Conservation (phyloP, 805 yeast genomes). For the Suhomyces sp. region DNA sequence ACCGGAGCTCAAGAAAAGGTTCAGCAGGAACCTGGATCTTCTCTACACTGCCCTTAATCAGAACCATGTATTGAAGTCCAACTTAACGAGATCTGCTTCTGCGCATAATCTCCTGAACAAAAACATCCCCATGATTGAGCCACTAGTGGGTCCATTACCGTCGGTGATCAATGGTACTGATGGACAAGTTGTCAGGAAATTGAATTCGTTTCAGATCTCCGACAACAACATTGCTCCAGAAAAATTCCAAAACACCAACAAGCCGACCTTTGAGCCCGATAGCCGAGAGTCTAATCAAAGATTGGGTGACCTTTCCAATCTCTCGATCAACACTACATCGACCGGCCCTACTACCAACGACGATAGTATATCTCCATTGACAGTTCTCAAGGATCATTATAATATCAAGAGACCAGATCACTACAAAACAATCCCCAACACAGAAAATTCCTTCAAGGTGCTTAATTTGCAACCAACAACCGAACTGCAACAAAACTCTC, state of each 20-base stretch:
- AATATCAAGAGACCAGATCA: conserved; percentile 21
- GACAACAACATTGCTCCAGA: neutral
- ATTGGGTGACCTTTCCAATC: no score
- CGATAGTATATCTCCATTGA: conserved; percentile 26
- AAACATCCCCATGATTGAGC: conserved; percentile 11
- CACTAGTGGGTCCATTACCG: conserved; percentile 8
- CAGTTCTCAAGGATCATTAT: conserved; percentile 27
- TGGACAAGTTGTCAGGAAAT: conserved; percentile 13
- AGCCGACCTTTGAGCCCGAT: neutral
- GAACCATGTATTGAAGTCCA: conserved; percentile 11
- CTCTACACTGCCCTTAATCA: conserved; percentile 14
- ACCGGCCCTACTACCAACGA: no score
- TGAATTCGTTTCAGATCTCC: conserved; percentile 10
- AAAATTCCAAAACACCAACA: no score
- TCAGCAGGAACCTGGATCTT: conserved; percentile 8
- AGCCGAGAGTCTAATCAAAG: no score
- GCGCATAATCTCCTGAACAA: conserved; percentile 7
- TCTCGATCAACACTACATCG: no score
- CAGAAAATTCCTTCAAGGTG: conserved; percentile 21
- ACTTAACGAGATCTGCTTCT: conserved; percentile 11
- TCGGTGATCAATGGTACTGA: no score
- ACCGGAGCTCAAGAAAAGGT: conserved; percentile 1
- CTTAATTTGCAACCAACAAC: conserved; percentile 1
- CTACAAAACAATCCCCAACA: conserved; percentile 7
- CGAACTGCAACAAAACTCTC: neutral